These are phyloP conservation scores for Diaporthe nobilis DNA, from an alignment of 2,329 filamentous ascomycete species.

Conservation along the genomic window DNA sequence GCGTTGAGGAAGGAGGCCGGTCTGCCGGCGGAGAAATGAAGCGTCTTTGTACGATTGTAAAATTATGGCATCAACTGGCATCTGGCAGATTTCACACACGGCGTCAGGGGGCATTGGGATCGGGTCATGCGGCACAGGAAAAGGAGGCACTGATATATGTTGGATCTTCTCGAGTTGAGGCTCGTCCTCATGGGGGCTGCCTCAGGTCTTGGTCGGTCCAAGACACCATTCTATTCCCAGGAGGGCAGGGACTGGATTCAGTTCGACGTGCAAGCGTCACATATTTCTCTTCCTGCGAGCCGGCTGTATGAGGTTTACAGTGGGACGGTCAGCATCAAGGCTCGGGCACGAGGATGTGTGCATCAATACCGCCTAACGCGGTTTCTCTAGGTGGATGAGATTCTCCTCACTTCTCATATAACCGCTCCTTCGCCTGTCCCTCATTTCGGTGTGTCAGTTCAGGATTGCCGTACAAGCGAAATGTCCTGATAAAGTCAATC, in stretches of 20 bases:
- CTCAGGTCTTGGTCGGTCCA: background rate
- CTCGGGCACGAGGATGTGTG: background rate
- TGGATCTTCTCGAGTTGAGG: background rate
- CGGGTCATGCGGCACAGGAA: background rate
- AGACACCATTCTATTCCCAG: background rate
- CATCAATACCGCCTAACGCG: background rate
- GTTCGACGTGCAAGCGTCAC: background rate
- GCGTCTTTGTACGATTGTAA: slow-evolving; percentile 28
- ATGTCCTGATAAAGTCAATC: background rate
- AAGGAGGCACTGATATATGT: background rate
- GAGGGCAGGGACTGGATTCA: background rate
- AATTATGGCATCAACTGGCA: slow-evolving; percentile 24
- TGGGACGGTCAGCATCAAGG: background rate
- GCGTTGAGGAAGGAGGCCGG: slow-evolving; percentile 66
- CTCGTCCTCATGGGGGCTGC: background rate
- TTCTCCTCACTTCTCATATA: background rate
- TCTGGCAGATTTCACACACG: slow-evolving; percentile 32
- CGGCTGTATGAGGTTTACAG: background rate
- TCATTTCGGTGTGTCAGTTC: background rate
- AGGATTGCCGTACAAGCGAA: background rate
- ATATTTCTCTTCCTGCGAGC: background rate
- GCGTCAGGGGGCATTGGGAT: slow-evolving; percentile 40
- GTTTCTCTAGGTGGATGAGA: too few relatives aligned
- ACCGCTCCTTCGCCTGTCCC: background rate
- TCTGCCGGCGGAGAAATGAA: slow-evolving; percentile 52